phyloP scores from a whole-genome alignment of 1,284 basidiomycete genomes.

The Rugosomyces carneus region DNA sequence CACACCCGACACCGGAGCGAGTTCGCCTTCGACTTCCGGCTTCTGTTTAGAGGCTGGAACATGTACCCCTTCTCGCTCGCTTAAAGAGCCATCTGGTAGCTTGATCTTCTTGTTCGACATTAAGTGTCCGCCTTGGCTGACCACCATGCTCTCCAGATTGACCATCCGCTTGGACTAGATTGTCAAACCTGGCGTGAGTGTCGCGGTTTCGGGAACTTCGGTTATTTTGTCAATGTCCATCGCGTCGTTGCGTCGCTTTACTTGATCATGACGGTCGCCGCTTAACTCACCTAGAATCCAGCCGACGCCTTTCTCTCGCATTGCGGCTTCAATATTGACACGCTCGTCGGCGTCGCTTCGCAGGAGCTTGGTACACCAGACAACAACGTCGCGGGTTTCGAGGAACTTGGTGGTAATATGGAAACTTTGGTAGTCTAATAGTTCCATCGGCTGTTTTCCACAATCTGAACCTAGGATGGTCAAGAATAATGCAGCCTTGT shows the following conservation, averaged over 20 bases:
- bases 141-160: slow-evolving; percentile 93
- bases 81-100: slow-evolving; percentile 95
- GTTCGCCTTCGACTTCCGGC: slow-evolving; percentile 58
- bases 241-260: slow-evolving; percentile 47
- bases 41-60: slow-evolving; percentile 91
- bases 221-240: slow-evolving; percentile 76
- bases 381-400: slow-evolving; percentile 93
- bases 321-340: slow-evolving; percentile 94
- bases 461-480: slow-evolving; percentile 89
- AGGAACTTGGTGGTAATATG: slow-evolving; percentile 88
- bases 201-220: slow-evolving; percentile 80
- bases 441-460: slow-evolving; percentile 95
- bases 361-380: slow-evolving; percentile 98
- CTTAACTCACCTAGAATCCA: slow-evolving; percentile 92
- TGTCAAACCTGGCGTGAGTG: slow-evolving; percentile 83
- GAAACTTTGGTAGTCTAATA: slow-evolving; percentile 82
- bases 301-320: slow-evolving; percentile 95
- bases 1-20: slow-evolving; percentile 71
- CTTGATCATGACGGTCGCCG: slow-evolving; percentile 70
- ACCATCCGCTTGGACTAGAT: slow-evolving; percentile 83
- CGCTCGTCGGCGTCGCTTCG: slow-evolving; percentile 87
- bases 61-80: slow-evolving; percentile 98
- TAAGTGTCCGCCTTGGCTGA: slow-evolving; percentile 91
- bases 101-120: slow-evolving; percentile 99
- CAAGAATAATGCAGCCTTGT: slow-evolving; percentile 85